Conservation (phyloP, 495 filamentous ascomycete species). For the Daldinia grandis region DNA sequence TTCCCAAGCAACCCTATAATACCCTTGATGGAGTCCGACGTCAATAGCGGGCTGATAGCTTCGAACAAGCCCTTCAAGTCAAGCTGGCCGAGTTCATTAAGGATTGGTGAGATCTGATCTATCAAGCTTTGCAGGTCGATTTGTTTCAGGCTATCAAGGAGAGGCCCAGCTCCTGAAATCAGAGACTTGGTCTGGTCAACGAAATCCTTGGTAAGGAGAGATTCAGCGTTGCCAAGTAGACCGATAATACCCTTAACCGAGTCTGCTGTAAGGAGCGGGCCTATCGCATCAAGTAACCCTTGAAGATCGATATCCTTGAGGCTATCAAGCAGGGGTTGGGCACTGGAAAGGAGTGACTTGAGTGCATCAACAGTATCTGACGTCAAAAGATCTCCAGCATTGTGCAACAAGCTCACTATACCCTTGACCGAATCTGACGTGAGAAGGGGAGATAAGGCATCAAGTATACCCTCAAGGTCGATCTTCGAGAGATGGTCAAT, state of each 20-base stretch:
- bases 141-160: constrained; percentile 49
- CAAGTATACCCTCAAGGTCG: constrained; percentile 40
- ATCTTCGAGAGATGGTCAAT: constrained; percentile 37
- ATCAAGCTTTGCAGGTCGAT: constrained; percentile 49
- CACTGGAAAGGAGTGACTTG: constrained; percentile 42
- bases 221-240: constrained; percentile 50
- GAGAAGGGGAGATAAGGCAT: constrained; percentile 46
- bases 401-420: constrained; percentile 54
- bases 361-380: constrained; percentile 55
- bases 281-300: constrained; percentile 35
- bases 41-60: constrained; percentile 47
- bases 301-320: constrained; percentile 43
- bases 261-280: constrained; percentile 47
- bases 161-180: constrained; percentile 49
- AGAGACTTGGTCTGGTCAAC: constrained; percentile 44
- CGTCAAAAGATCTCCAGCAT: constrained; percentile 54
- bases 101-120: constrained; percentile 47
- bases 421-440: constrained; percentile 49
- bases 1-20: constrained; percentile 53
- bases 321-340: constrained; percentile 42
- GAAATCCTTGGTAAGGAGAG: constrained; percentile 46
- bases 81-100: constrained; percentile 45
- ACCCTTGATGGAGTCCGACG: constrained; percentile 50
- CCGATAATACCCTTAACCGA: constrained; percentile 52
- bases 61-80: constrained; percentile 41